These are phyloP conservation scores for Suillus variegatus DNA, from an alignment of 768 basidiomycete genomes.

Conservation along the genomic window DNA sequence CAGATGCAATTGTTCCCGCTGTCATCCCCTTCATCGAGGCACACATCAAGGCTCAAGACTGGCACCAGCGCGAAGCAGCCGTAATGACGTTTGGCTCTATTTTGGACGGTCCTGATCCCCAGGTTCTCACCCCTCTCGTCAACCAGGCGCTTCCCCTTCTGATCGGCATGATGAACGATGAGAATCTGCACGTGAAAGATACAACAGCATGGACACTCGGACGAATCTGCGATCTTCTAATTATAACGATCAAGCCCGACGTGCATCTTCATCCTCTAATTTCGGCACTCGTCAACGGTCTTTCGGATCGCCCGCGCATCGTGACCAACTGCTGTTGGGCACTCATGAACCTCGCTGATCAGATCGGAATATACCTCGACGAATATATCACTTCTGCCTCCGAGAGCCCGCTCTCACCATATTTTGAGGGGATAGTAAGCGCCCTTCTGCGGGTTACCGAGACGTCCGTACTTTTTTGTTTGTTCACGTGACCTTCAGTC, in stretches of 20 bases:
- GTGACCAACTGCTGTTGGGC: slow-evolving; percentile 96
- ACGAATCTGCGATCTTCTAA: slow-evolving; percentile 88
- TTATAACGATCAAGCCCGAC: slow-evolving; percentile 85
- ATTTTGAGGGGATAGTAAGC: slow-evolving; percentile 84
- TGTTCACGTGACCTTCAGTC: slow-evolving; percentile 5
- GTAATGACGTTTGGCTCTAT: slow-evolving; percentile 99
- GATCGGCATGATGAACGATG: slow-evolving; percentile 93
- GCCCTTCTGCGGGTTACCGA: slow-evolving; percentile 87
- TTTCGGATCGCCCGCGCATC: slow-evolving; percentile 82
- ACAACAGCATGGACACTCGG: slow-evolving; percentile 98
- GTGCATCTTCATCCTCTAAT: slow-evolving; percentile 84
- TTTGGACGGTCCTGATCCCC: slow-evolving; percentile 92
- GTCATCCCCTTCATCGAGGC: slow-evolving; percentile 98
- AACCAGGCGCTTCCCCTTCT: slow-evolving; percentile 92
- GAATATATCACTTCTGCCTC: slow-evolving; percentile 52
- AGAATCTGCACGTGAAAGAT: slow-evolving; percentile 86
- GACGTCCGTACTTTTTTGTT: slow-evolving; percentile 50
- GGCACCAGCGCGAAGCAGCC: slow-evolving; percentile 95
- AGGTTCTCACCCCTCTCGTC: slow-evolving; percentile 85
- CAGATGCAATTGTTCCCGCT: slow-evolving; percentile 86
- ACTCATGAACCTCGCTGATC: slow-evolving; percentile 93
- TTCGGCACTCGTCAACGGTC: slow-evolving; percentile 77
- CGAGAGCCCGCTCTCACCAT: slow-evolving; percentile 73
- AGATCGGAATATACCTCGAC: slow-evolving; percentile 73
- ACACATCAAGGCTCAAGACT: slow-evolving; percentile 89